Conservation (phyloP, 2,329 filamentous ascomycete species). For the Arthroderma sp. region DNA sequence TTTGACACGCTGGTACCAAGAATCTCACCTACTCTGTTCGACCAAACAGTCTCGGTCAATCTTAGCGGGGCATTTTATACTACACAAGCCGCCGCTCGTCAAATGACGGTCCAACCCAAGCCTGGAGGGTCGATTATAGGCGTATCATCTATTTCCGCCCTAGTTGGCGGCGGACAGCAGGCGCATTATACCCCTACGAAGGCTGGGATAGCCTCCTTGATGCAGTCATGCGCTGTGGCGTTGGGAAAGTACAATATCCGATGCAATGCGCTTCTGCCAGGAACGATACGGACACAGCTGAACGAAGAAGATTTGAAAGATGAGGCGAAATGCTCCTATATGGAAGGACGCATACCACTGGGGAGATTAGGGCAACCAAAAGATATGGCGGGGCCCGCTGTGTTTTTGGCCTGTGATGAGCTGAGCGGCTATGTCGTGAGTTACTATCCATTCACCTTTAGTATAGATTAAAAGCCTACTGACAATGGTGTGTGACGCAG, state of each 20-base stretch:
- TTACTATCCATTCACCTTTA: constrained; percentile 7
- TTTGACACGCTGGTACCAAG: constrained; percentile 20
- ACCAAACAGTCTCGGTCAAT: constrained; percentile 63
- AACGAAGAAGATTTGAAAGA: constrained; percentile 73
- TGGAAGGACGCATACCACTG: constrained; percentile 69
- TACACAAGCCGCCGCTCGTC: constrained; percentile 68
- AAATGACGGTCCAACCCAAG: constrained; percentile 63
- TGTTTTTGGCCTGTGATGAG: constrained; percentile 69
- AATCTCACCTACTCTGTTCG: constrained; percentile 56
- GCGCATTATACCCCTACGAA: constrained; percentile 85
- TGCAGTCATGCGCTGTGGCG: constrained; percentile 72
- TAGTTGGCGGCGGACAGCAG: constrained; percentile 58
- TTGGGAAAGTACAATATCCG: constrained; percentile 62
- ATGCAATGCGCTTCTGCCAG: constrained; percentile 73
- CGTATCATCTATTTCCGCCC: constrained; percentile 28
- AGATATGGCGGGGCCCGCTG: constrained; percentile 73
- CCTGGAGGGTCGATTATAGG: constrained; percentile 61
- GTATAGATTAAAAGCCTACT: background rate
- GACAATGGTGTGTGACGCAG: constrained; percentile 14
- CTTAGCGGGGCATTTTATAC: constrained; percentile 80
- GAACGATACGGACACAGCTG: constrained; percentile 70
- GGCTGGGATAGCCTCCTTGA: constrained; percentile 64
- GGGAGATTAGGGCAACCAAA: constrained; percentile 56
- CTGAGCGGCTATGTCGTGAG: constrained; percentile 60
- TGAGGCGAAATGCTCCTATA: constrained; percentile 58